phyloP scores from a whole-genome alignment of 306 rosid species.

The Prunus fruticosa region DNA sequence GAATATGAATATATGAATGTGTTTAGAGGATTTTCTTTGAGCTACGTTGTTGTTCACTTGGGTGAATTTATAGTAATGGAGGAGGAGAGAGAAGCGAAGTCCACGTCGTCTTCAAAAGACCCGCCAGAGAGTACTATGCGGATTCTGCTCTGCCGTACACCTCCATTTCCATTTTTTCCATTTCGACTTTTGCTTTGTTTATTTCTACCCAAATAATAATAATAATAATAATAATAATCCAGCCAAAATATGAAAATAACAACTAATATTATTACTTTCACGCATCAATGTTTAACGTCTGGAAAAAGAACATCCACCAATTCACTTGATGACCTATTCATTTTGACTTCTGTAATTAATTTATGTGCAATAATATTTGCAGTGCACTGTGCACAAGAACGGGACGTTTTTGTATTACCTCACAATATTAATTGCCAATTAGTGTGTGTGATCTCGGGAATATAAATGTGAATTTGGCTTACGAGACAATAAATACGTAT shows the following conservation, averaged over 20 bases:
- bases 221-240: too few relatives aligned
- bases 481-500: too few relatives aligned
- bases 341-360: neutral
- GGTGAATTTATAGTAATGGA: neutral
- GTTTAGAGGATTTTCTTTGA: neutral
- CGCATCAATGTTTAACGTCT: neutral
- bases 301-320: neutral
- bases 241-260: neutral
- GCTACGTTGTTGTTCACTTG: neutral
- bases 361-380: too few relatives aligned
- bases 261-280: neutral
- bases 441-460: too few relatives aligned
- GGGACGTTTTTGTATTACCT: too few relatives aligned
- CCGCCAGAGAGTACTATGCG: slow-evolving; percentile 3
- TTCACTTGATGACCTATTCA: too few relatives aligned
- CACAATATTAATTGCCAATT: too few relatives aligned
- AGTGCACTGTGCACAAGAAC: too few relatives aligned
- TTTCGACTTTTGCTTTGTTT: neutral
- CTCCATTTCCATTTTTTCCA: neutral
- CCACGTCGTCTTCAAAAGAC: slow-evolving; percentile 7
- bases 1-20: too few relatives aligned
- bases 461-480: too few relatives aligned
- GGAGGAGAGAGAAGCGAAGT: neutral
- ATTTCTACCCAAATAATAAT: neutral
- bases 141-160: neutral